phyloP scores from a whole-genome alignment of 495 filamentous ascomycete genomes.

The Achaetomiella virescens region DNA sequence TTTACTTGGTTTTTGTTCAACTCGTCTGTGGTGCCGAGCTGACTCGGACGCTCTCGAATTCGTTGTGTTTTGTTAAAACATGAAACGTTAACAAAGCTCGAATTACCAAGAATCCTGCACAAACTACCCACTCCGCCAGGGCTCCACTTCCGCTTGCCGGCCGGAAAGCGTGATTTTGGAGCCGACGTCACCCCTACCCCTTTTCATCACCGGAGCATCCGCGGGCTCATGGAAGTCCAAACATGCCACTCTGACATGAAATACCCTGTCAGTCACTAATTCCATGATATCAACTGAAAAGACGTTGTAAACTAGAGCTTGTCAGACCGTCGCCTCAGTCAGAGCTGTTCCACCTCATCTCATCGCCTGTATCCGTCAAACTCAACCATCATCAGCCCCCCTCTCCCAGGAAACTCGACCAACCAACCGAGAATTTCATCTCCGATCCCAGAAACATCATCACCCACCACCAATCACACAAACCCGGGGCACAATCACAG shows the following conservation, averaged over 20 bases:
- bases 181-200: neutral
- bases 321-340: too few species aligned
- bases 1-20: neutral
- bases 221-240: neutral
- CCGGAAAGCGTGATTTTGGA: neutral
- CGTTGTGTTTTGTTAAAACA: too few species aligned
- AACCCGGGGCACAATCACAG: neutral
- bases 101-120: neutral
- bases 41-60: too few species aligned
- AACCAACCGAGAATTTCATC: neutral
- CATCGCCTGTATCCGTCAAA: too few species aligned
- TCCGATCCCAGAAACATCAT: neutral
- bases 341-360: too few species aligned
- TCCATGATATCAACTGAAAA: neutral
- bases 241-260: neutral
- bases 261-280: neutral
- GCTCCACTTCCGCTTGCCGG: neutral
- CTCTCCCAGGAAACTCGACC: too few species aligned
- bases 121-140: neutral
- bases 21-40: too few species aligned
- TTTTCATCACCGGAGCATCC: neutral
- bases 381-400: too few species aligned
- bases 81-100: neutral
- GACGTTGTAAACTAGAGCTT: too few species aligned
- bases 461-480: neutral